Conservation (phyloP, 1,139 yeast species). For the Suhomyces bolitotheri region DNA sequence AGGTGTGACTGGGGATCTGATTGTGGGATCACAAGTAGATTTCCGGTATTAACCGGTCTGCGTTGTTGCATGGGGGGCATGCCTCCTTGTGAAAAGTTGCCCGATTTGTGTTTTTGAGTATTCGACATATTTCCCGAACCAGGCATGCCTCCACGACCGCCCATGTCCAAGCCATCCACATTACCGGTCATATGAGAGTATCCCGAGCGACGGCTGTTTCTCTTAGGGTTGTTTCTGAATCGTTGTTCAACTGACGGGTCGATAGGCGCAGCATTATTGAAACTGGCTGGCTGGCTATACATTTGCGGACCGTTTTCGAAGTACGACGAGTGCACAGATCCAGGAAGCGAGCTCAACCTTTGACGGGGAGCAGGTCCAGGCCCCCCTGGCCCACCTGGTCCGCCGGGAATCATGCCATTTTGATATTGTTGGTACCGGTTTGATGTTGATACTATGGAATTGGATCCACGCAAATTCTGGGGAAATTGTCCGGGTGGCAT, state of each 20-base stretch:
- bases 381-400: conserved; percentile 5
- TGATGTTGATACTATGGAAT: conserved; percentile 16
- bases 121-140: conserved; percentile 24
- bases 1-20: conserved; percentile 14
- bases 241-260: conserved; percentile 31
- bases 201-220: conserved; percentile 38
- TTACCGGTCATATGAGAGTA: conserved; percentile 36
- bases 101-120: conserved; percentile 18
- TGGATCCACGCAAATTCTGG: conserved; percentile 24
- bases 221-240: conserved; percentile 30
- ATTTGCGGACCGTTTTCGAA: conserved; percentile 8
- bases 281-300: conserved; percentile 12
- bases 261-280: conserved; percentile 28
- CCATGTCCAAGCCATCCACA: conserved; percentile 43
- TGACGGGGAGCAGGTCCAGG: conserved; percentile 5
- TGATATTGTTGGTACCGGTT: conserved; percentile 19
- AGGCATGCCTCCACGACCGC: conserved; percentile 56
- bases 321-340: conserved; percentile 18
- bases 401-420: conserved; percentile 10
- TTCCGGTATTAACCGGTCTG: conserved; percentile 17
- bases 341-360: conserved; percentile 20
- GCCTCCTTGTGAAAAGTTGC: conserved; percentile 11
- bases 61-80: conserved; percentile 19
- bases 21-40: conserved; percentile 12
- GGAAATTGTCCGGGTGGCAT: conserved; percentile 32